These are phyloP conservation scores for Mortierella sp. DNA, from an alignment of 371 early-diverging fungal genomes.

Conservation along the genomic window DNA sequence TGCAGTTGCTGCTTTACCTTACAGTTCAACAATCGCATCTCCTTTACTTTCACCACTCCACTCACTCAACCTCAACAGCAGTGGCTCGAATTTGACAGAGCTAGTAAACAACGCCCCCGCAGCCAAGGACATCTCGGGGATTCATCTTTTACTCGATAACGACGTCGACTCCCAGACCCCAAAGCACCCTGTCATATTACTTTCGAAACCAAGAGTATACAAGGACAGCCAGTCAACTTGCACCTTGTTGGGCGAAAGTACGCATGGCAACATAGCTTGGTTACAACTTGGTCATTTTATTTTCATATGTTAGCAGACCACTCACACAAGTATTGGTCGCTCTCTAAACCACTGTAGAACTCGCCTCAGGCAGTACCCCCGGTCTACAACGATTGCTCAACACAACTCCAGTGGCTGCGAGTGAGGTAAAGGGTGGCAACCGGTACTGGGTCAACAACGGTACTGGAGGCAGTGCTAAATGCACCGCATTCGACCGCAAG, in stretches of 20 bases:
- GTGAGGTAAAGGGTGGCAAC: slow-evolving; percentile 15
- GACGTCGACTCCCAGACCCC: slow-evolving; percentile 36
- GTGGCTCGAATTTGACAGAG: not conserved
- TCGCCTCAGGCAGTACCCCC: not conserved
- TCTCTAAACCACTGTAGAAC: not conserved
- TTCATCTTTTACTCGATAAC: slow-evolving; percentile 44
- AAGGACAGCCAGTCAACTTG: slow-evolving; percentile 23
- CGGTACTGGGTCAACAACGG: slow-evolving; percentile 22
- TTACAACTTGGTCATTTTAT: too few relatives aligned
- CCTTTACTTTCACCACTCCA: not conserved
- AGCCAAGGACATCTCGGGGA: slow-evolving; percentile 20
- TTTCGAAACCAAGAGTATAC: slow-evolving; percentile 29
- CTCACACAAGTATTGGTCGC: not conserved
- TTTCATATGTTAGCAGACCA: too few relatives aligned
- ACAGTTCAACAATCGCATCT: not conserved
- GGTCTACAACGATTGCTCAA: slow-evolving; percentile 3
- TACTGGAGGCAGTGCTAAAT: not conserved
- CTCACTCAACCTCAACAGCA: not conserved
- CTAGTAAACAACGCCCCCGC: slow-evolving; percentile 11
- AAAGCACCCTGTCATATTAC: slow-evolving; percentile 28
- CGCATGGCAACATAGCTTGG: too few relatives aligned
- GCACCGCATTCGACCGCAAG: slow-evolving; percentile 24
- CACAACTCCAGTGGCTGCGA: slow-evolving; percentile 24
- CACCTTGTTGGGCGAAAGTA: slow-evolving; percentile 30
- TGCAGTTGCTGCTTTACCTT: not conserved